Conservation (phyloP, 768 basidiomycete species). For the Leccinum broughii region DNA sequence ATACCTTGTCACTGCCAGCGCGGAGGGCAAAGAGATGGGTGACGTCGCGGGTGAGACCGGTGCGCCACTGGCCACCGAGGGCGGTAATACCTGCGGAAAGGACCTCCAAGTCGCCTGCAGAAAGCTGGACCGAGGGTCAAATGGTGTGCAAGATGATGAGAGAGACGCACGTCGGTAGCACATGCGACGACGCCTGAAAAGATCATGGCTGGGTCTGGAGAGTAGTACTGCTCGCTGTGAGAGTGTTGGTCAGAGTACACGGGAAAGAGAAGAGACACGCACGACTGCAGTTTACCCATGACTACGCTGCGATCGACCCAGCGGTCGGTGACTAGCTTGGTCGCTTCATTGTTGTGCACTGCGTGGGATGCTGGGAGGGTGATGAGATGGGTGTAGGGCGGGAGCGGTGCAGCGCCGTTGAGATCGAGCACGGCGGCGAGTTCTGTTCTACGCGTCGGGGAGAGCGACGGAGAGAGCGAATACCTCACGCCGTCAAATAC, state of each 20-base stretch:
- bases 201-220: constrained; percentile 71
- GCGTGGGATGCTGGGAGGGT: constrained; percentile 52
- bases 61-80: constrained; percentile 81
- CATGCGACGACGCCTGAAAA: constrained; percentile 84
- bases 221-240: constrained; percentile 59
- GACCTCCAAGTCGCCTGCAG: constrained; percentile 65
- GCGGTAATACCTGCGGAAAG: constrained; percentile 70
- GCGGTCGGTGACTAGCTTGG: constrained; percentile 43
- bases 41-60: constrained; percentile 76
- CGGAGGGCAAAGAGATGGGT: constrained; percentile 80
- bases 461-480: constrained; percentile 50
- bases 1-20: constrained; percentile 45
- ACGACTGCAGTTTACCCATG: constrained; percentile 59
- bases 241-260: constrained; percentile 4
- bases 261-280: constrained; percentile 28
- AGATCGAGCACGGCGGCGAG: constrained; percentile 48
- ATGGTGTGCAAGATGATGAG: not conserved
- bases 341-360: constrained; percentile 34
- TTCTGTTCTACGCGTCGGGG: constrained; percentile 41
- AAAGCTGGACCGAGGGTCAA: constrained; percentile 42
- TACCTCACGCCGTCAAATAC: constrained; percentile 48
- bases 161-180: constrained; percentile 56
- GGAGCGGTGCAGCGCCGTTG: constrained; percentile 53
- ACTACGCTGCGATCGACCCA: constrained; percentile 74
- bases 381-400: constrained; percentile 53